phyloP scores from a whole-genome alignment of 805 yeast species.

The Metschnikowia similis region DNA sequence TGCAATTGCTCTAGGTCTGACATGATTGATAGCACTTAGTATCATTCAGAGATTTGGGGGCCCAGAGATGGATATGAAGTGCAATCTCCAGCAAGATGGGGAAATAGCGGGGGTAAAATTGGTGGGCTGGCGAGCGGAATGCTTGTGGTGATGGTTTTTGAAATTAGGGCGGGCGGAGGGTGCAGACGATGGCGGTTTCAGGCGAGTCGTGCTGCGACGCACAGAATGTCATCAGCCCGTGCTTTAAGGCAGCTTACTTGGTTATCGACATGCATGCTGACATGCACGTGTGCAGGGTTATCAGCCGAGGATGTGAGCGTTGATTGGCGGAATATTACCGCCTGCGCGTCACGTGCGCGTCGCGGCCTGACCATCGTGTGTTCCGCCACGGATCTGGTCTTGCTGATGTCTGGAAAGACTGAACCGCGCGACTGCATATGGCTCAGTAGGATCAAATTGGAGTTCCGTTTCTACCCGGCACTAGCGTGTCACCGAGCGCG shows the following conservation, averaged over 20 bases:
- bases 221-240: background rate
- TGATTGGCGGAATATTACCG: slow-evolving; percentile 5
- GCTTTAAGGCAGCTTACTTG: background rate
- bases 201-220: background rate
- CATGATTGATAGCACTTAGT: background rate
- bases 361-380: background rate
- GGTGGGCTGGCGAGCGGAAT: background rate
- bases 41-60: background rate
- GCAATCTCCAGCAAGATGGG: too few species aligned
- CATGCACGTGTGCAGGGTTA: slow-evolving; percentile 4
- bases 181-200: background rate
- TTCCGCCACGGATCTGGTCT: background rate
- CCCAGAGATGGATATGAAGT: background rate
- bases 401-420: background rate
- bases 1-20: background rate
- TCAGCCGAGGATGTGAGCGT: background rate
- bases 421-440: background rate
- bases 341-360: background rate
- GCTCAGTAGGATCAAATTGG: too few species aligned
- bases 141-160: background rate
- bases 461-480: too few species aligned
- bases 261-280: slow-evolving; percentile 2
- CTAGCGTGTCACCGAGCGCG: too few species aligned
- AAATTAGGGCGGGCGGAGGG: background rate
- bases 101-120: too few species aligned